Conservation (phyloP, 2,329 filamentous ascomycete genomes). For the Epichloe festucae region DNA sequence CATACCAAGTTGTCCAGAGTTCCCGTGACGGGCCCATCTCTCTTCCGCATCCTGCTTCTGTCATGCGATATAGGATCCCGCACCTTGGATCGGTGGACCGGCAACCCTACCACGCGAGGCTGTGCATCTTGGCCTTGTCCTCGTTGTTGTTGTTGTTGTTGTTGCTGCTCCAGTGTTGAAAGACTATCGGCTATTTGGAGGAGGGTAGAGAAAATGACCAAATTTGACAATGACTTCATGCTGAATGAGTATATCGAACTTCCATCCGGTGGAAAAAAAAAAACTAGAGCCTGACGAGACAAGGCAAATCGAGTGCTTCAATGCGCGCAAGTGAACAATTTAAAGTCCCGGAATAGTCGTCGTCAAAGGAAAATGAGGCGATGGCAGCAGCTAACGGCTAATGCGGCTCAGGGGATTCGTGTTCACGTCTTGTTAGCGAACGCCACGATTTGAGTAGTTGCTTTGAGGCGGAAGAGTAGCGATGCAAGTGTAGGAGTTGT, state of each 20-base stretch:
- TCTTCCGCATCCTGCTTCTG: conserved; percentile 19
- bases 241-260: conserved; percentile 2
- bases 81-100: conserved; percentile 25
- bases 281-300: neutral
- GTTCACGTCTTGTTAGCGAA: neutral
- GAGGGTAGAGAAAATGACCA: conserved; percentile 9
- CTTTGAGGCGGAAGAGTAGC: neutral
- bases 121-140: conserved; percentile 16
- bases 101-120: conserved; percentile 33
- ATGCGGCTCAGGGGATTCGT: conserved; percentile 1
- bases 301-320: neutral
- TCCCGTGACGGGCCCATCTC: conserved; percentile 30
- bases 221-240: conserved; percentile 24
- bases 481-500: neutral
- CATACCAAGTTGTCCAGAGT: conserved; percentile 43
- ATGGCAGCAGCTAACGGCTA: neutral
- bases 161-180: conserved; percentile 9
- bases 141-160: neutral
- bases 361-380: neutral
- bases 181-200: conserved; percentile 10
- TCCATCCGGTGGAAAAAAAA: neutral
- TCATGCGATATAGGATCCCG: conserved; percentile 31
- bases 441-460: neutral
- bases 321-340: neutral
- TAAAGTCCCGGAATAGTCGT: neutral